phyloP scores from a whole-genome alignment of 148 eudicot genomes.

The Salicornia ramosissima region DNA sequence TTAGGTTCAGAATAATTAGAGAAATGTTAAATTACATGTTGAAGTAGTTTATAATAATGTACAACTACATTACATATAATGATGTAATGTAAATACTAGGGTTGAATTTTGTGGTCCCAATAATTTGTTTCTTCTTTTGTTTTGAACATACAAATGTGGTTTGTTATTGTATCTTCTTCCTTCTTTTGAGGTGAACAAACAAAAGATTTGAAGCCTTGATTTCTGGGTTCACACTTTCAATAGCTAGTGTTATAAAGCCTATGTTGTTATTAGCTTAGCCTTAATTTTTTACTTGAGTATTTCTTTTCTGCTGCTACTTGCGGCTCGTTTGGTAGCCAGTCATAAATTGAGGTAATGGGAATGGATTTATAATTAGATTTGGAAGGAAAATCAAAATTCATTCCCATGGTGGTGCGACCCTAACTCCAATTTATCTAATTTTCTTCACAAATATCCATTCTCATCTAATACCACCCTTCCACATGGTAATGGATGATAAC shows the following conservation, averaged over 20 bases:
- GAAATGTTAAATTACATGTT: conserved; percentile 8
- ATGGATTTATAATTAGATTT: too few relatives aligned
- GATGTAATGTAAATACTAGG: neutral
- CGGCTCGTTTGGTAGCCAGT: too few relatives aligned
- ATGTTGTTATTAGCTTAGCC: neutral
- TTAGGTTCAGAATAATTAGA: conserved; percentile 9
- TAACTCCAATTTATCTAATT: too few relatives aligned
- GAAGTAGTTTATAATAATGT: neutral
- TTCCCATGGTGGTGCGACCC: too few relatives aligned
- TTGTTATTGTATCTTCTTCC: conserved; percentile 9
- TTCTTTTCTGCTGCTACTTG: too few relatives aligned
- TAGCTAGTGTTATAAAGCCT: conserved; percentile 23
- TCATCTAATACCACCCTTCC: too few relatives aligned
- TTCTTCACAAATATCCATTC: too few relatives aligned
- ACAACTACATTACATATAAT: neutral
- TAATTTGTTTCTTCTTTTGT: neutral
- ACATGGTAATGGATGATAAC: too few relatives aligned
- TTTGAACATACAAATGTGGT: neutral
- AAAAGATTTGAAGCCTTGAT: conserved; percentile 29
- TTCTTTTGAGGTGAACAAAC: conserved; percentile 29
- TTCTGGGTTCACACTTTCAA: conserved; percentile 25
- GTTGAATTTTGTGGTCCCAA: conserved; percentile 23
- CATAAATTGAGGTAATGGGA: too few relatives aligned
- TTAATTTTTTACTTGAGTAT: too few relatives aligned
- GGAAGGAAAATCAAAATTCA: too few relatives aligned